Evolutionary conservation across 306 rosid genomes (phyloP).

Genomic region (Ormosia semicastrata): DNA sequence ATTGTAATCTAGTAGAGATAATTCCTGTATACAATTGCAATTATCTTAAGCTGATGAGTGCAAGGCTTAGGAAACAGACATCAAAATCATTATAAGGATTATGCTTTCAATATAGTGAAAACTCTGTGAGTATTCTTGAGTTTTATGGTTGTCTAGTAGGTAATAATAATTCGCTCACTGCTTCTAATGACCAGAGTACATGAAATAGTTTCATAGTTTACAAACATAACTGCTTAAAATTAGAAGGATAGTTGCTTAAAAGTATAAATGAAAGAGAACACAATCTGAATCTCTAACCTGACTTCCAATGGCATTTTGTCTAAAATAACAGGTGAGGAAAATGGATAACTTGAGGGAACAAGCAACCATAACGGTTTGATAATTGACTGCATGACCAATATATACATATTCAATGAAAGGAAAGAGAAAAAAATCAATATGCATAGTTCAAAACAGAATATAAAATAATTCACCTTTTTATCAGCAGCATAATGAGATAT

Average conservation of each 20-base stretch:
- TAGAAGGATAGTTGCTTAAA: not conserved
- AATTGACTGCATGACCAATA: conserved; percentile 32
- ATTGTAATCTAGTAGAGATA: not conserved
- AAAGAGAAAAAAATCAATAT: not conserved
- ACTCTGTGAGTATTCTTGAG: not conserved
- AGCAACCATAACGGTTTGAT: conserved; percentile 37
- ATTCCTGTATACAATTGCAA: not conserved
- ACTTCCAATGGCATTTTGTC: conserved; percentile 21
- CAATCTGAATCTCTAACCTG: conserved; percentile 30
- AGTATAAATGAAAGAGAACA: not conserved
- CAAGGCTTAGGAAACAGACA: not conserved
- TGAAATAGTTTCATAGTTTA: not conserved
- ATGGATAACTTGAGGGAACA: conserved; percentile 46
- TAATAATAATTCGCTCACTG: not conserved
- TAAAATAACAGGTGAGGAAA: conserved; percentile 25
- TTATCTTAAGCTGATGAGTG: not conserved
- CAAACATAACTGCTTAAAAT: not conserved
- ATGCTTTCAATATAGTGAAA: not conserved
- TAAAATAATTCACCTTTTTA: conserved; percentile 30
- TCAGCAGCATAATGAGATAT: conserved; percentile 2
- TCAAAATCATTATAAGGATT: not conserved
- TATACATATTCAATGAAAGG: not conserved
- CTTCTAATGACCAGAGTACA: not conserved
- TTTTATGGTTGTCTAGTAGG: not conserved
- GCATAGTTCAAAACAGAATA: not conserved